Percentiles rank a stretch among this genome's conserved stretches.
These are phyloP conservation scores for Macrophomina pseudophaseolina DNA, from an alignment of 2,329 filamentous ascomycete species.

Conservation along the genomic window DNA sequence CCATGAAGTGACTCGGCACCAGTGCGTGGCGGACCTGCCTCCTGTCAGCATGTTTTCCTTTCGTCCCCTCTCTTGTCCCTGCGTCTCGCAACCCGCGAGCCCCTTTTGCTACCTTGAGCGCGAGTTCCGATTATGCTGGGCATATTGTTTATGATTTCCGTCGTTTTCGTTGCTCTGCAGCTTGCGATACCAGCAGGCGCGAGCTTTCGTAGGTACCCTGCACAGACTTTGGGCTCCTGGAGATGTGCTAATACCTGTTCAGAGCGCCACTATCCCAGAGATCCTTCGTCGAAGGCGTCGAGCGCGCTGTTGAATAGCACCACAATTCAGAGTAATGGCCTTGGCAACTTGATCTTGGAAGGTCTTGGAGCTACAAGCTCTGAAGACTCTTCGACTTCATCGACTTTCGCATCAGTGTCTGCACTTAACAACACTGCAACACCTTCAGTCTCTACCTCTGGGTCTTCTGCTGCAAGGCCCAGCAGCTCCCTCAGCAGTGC, in stretches of 20 bases:
- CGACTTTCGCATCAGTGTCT: not conserved
- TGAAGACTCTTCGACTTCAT: not conserved
- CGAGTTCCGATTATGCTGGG: not conserved
- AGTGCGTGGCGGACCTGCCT: not conserved
- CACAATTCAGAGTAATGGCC: not conserved
- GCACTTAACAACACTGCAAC: not conserved
- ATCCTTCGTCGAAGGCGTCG: not conserved
- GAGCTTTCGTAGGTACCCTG: not conserved
- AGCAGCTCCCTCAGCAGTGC: not conserved
- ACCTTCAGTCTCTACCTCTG: not conserved
- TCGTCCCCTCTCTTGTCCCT: not conserved
- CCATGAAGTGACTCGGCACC: slow-evolving; percentile 17
- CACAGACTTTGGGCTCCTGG: not conserved
- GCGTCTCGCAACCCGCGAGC: not conserved
- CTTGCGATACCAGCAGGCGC: not conserved
- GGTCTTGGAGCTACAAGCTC: slow-evolving; percentile 11
- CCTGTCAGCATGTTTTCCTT: slow-evolving; percentile 10
- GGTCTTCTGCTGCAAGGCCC: not conserved
- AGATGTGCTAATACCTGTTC: not conserved
- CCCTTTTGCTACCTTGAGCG: not conserved
- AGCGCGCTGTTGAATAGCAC: slow-evolving; percentile 7
- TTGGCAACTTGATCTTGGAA: slow-evolving; percentile 14
- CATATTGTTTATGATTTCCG: not conserved
- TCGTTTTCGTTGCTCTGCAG: not conserved
- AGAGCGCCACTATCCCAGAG: slow-evolving; percentile 11